These are phyloP conservation scores for Gonium pectorale DNA, from an alignment of 139 green algal species.

Conservation along the genomic window DNA sequence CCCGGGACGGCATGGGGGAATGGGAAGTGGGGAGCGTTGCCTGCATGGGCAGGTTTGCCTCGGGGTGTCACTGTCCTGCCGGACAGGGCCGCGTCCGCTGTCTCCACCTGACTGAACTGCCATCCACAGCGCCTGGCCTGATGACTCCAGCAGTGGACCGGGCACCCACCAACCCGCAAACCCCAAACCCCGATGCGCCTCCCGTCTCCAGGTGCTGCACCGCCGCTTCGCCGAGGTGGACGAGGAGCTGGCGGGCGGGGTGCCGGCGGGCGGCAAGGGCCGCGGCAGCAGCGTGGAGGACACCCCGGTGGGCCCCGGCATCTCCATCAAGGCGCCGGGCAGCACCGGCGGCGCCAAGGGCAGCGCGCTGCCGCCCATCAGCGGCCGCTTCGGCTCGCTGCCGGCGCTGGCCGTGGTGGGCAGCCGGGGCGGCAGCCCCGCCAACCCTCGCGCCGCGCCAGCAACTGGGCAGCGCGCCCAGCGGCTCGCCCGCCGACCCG, in stretches of 20 bases:
- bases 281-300: background rate
- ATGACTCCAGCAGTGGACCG: too few species aligned
- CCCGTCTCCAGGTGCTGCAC: conserved; percentile 46
- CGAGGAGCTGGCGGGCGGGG: conserved; percentile 11
- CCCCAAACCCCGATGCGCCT: background rate
- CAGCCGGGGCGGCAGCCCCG: conserved; percentile 2
- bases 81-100: too few species aligned
- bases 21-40: too few species aligned
- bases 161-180: background rate
- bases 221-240: conserved; percentile 41
- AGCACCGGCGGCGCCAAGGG: background rate
- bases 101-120: too few species aligned
- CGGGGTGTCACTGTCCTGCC: too few species aligned
- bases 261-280: background rate
- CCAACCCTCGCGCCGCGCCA: background rate
- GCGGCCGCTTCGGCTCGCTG: conserved; percentile 24
- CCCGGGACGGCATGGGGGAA: too few species aligned
- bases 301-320: conserved; percentile 23
- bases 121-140: too few species aligned
- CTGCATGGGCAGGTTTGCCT: too few species aligned
- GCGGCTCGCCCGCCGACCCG: background rate
- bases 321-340: conserved; percentile 22
- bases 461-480: background rate
- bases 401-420: conserved; percentile 15
- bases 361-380: conserved; percentile 27